Base-by-base conservation (phyloP, 169 alveolate species). In the Plasmodium falciparum region DNA sequence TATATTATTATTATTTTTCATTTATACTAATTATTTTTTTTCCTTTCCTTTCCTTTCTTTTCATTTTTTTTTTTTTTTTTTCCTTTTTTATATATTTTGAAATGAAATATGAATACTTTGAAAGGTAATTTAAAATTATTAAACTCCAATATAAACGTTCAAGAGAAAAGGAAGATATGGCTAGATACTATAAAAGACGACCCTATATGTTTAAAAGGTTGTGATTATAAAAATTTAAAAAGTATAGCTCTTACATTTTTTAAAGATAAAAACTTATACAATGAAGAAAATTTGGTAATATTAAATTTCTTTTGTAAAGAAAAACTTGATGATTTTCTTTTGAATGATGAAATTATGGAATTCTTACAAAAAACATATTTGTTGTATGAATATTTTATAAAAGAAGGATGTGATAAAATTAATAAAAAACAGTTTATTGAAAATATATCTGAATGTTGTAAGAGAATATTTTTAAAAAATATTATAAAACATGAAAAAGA, bases 391-490 rank as follows among this genome's bases (percentile, higher is more conserved):
- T 72, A 86, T 86, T 86, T 72, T 12, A 50, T 86, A 49, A 72
- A 72, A 5, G 70, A 45, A 49, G 63, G 73, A 15, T 24, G 9
- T 22, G 15, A 22, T 22, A 71, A 61, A 59, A 70, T 70, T 59
- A 72, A 73, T 45, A 86, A 86, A 72, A 86, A 72, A 54, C 86
- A 86, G 49, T 86, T 86, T 52, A 73, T 86, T 59, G 86, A 72
- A 39, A 70, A 86, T 71, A 45, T 86, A 8, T 86, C 76, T 17
- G 65, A 59, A 1, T 71, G 92, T 33, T 72, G 88, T 54, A 70
- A 74, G 50, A 86, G 88, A 24, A 47, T 86, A 69, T 69, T 83
- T 69, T 69, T 83, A 83, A 83, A 83, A 83, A 83, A 83, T 86
- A 86, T 86, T 61, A 86, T 73, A 59, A 86, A 72, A 72, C 33